Evolutionary conservation across 371 early-diverging fungal genomes (phyloP).

Genomic region (Mortierella sp.): DNA sequence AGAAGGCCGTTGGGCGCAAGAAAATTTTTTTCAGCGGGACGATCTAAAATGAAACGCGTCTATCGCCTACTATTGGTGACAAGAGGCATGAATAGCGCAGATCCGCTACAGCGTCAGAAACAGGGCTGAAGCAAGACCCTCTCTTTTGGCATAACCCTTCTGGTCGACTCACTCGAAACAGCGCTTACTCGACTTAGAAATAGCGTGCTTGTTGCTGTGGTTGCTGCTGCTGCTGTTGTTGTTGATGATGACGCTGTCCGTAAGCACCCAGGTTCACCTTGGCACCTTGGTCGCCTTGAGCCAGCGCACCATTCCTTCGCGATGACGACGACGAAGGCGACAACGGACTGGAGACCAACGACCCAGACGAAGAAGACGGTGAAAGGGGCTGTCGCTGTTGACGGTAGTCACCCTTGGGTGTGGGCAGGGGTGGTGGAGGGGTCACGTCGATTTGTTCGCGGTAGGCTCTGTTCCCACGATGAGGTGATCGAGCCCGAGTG

Average conservation of each 20-base stretch:
- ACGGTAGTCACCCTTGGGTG: slow-evolving; percentile 38
- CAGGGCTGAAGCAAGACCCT: background rate
- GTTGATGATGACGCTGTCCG: slow-evolving; percentile 40
- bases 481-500: slow-evolving; percentile 47
- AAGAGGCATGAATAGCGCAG: background rate
- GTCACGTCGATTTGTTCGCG: slow-evolving; percentile 55
- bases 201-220: background rate
- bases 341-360: background rate
- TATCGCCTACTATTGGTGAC: background rate
- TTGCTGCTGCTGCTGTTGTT: slow-evolving; percentile 18
- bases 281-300: background rate
- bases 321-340: background rate
- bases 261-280: slow-evolving; percentile 28
- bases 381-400: slow-evolving; percentile 21
- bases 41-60: slow-evolving; percentile 4
- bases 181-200: background rate
- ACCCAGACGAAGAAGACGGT: slow-evolving; percentile 4
- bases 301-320: background rate
- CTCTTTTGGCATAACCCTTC: background rate
- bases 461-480: slow-evolving; percentile 60
- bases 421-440: slow-evolving; percentile 44
- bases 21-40: background rate
- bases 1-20: background rate
- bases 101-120: too few relatives aligned
- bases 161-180: background rate